Base-by-base conservation (phyloP, 179 eudicot genomes). In the Dionaea muscipula region DNA sequence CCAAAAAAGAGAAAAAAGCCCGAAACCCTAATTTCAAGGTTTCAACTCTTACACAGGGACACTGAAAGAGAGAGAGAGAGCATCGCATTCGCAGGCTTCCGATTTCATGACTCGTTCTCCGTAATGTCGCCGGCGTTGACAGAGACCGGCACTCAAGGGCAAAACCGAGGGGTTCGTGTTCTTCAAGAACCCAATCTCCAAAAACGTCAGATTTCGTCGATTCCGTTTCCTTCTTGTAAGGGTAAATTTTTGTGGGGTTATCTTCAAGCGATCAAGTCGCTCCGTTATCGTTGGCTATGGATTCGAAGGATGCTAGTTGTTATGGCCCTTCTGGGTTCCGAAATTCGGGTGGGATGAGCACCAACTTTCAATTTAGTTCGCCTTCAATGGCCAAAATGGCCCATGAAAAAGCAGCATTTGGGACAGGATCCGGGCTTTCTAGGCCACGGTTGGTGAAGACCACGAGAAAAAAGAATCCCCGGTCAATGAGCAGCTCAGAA, bases 161-260 rank as follows among this genome's bases (percentile, higher is more conserved):
- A 18, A 9, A 12, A 7, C 55, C 41, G 53, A 26, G 66, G 31
- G 38, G 38, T 40, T 26, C 61, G 13, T 41, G 33, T 23, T 47
- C 47, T 40, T 24, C 56, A 37, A 36, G 63, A 59, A 51, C 57
- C 44, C 41, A 46, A 40, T 33, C 28, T 23, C 43, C 45, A 55
- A 19, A 69, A 64, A 68, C 81, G 85, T 81, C 60, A 69, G 83
- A 51, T 75, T 68, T 61, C 63, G 26, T 27, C 3, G 0, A 31
- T 4, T 11, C 10, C 35, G 17, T 4, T 15, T 38, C 22, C 8
- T 17, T 33, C 4, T 47, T 50, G 45, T 55, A 25, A 57, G 15
- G 43, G 33, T 50, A 26, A 41, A 25, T 41, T 37, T 54, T 77
- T 61, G 62, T 61, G 72, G 62, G 71, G 66, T 72, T 27, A 33